Conservation (phyloP, 805 yeast genomes). For the Candida easanensis region DNA sequence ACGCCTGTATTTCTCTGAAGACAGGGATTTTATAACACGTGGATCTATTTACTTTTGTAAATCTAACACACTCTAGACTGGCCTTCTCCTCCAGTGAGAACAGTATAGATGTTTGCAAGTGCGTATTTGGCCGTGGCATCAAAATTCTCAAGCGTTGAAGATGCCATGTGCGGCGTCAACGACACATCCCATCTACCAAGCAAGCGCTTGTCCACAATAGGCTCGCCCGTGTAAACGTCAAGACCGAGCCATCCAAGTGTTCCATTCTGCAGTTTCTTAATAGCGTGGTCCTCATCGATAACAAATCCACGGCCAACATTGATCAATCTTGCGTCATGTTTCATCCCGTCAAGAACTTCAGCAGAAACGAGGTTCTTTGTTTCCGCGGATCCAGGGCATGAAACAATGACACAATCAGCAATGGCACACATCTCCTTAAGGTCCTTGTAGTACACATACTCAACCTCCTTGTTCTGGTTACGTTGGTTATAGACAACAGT, state of each 20-base stretch:
- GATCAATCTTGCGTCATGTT: conserved; percentile 44
- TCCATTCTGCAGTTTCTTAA: conserved; percentile 36
- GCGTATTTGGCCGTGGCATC: conserved; percentile 43
- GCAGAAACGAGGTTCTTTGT: conserved; percentile 48
- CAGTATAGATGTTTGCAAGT: conserved; percentile 41
- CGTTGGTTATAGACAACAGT: conserved; percentile 54
- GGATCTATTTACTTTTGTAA: too few species aligned
- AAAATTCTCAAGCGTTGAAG: conserved; percentile 48
- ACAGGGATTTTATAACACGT: background rate
- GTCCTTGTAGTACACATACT: conserved; percentile 31
- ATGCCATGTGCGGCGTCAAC: conserved; percentile 63
- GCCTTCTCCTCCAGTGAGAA: conserved; percentile 30
- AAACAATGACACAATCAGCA: conserved; percentile 52
- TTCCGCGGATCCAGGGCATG: conserved; percentile 54
- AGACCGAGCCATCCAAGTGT: conserved; percentile 53
- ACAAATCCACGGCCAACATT: conserved; percentile 61
- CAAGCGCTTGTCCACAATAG: conserved; percentile 33
- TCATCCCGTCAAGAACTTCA: conserved; percentile 36
- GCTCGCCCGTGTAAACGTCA: conserved; percentile 61
- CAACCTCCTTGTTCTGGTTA: conserved; percentile 35
- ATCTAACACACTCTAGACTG: conserved; percentile 19
- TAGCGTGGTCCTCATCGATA: conserved; percentile 47
- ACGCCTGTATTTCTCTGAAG: background rate
- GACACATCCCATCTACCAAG: conserved; percentile 39
- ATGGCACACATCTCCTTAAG: conserved; percentile 33